These are phyloP conservation scores for Lithocarpus polystachyus DNA, from an alignment of 306 rosid species.

Conservation along the genomic window DNA sequence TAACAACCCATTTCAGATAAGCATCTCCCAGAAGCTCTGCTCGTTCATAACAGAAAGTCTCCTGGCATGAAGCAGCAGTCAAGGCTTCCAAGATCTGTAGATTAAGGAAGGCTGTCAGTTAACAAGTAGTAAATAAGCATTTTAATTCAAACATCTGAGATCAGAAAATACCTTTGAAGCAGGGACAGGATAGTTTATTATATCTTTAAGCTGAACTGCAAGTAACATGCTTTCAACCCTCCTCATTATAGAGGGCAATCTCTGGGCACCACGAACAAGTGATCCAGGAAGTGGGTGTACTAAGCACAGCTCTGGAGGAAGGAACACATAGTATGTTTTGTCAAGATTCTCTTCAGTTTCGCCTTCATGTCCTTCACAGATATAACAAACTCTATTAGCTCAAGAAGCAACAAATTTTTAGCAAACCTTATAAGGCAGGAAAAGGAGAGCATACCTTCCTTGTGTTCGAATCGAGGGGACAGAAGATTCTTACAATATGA, in stretches of 20 bases:
- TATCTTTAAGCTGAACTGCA: slow-evolving; percentile 74
- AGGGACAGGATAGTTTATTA: slow-evolving; percentile 68
- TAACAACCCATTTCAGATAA: slow-evolving; percentile 95
- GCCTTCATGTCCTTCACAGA: slow-evolving; percentile 54
- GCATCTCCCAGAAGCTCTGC: slow-evolving; percentile 99
- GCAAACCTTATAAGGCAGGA: slow-evolving; percentile 13
- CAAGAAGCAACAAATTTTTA: slow-evolving; percentile 8
- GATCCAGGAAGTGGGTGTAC: slow-evolving; percentile 93
- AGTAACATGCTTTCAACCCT: slow-evolving; percentile 99
- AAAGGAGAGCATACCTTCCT: slow-evolving; percentile 59
- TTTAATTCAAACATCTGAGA: slow-evolving; percentile 24
- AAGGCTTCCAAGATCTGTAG: slow-evolving; percentile 95
- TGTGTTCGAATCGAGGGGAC: slow-evolving; percentile 89
- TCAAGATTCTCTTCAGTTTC: slow-evolving; percentile 82
- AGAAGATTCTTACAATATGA: slow-evolving; percentile 97
- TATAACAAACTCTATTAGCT: slow-evolving; percentile 23
- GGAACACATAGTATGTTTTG: slow-evolving; percentile 92
- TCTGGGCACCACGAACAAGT: slow-evolving; percentile 97
- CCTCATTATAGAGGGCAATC: slow-evolving; percentile 98
- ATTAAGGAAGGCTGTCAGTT: slow-evolving; percentile 19
- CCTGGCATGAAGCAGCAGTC: slow-evolving; percentile 99
- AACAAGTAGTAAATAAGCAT: slow-evolving; percentile 9
- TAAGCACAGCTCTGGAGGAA: slow-evolving; percentile 92
- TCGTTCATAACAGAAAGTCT: slow-evolving; percentile 98
- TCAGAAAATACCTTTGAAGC: slow-evolving; percentile 61